A percentile compares a stretch with the other conserved stretches of the same genome.
Evolutionary conservation across 345 rosid genomes (phyloP).

Genomic region (Mallotus nudiflorus): DNA sequence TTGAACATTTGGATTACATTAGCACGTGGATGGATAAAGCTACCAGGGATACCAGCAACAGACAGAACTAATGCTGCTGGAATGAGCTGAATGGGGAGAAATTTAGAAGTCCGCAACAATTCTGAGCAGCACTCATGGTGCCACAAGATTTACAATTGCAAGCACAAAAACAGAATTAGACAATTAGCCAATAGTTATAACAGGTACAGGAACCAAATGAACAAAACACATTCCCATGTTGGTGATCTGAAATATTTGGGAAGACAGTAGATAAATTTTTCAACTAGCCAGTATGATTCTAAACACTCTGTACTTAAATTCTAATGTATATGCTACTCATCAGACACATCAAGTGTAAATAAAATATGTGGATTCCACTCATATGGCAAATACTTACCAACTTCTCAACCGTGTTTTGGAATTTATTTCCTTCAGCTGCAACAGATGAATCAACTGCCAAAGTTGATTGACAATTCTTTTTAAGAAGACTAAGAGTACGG

Average conservation of each 20-base stretch:
- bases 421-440: constrained; percentile 67
- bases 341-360: neutral
- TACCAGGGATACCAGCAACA: neutral
- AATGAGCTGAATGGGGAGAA: neutral
- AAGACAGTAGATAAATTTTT: neutral
- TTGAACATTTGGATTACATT: neutral
- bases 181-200: no score
- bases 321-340: no score
- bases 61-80: neutral
- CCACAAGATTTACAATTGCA: no score
- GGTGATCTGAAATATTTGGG: neutral
- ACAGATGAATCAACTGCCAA: constrained; percentile 64
- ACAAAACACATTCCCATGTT: neutral
- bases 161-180: no score
- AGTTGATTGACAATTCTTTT: constrained; percentile 79
- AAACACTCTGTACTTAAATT: neutral
- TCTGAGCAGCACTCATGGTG: no score
- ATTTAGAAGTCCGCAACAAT: no score
- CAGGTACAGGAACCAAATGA: neutral
- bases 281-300: no score
- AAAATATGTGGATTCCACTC: neutral
- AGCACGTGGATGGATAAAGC: neutral
- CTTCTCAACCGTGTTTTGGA: constrained; percentile 63
- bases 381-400: constrained; percentile 46
- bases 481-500: constrained; percentile 92